Base-by-base conservation (phyloP, 2,329 filamentous ascomycete genomes). In the Thielaviopsis euricoi region DNA sequence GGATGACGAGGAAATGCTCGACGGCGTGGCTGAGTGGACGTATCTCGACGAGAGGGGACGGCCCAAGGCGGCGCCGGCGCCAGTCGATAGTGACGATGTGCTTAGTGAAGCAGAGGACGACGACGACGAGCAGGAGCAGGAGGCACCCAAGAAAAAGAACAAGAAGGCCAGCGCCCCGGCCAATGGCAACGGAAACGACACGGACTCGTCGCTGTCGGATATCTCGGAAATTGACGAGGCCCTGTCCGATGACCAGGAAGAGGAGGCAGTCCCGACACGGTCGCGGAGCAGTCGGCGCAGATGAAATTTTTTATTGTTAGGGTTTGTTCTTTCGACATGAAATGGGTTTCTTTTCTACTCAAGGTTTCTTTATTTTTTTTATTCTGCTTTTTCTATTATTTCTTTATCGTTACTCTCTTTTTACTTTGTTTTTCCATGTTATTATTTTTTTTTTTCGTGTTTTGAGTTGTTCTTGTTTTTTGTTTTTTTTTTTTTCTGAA, bases 1-100 rank as follows among this genome's bases (percentile, higher is more conserved):
- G 53, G 79, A 82, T 60, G 78, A 82, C 60, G 74, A 79, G 62
- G 79, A 82, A 65, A 82, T 82, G 79, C 69, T 80, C 23, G 74
- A 79, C 52, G 79, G 79, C 1, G 79, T 82, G 5, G 77, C 78
- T 0, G 70, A 78, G 64, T 82, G 79, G 79, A 71, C 77, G 23
- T 82, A 82, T 53, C 69, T 67, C 15, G 68, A 71, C n/a, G 63
- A 70, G 2, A 65, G 17, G 53, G 64, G 37, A 59, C 63, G 17
- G 58, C 29, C 29, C 13, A 55, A 63, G 22, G 60, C 51, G 23
- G 61, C 61, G 3, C 63, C 60, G 4, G 62, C 59, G n/a, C 58
- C 52, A 21, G 62, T 60, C 3, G 62, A 63, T 3, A 60, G 61
- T 2, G 59, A 53, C 5, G 58, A 64, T 25, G 64, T 64, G 10